phyloP scores from a whole-genome alignment of 129 eudicot species.

The Flaveria bidentis region DNA sequence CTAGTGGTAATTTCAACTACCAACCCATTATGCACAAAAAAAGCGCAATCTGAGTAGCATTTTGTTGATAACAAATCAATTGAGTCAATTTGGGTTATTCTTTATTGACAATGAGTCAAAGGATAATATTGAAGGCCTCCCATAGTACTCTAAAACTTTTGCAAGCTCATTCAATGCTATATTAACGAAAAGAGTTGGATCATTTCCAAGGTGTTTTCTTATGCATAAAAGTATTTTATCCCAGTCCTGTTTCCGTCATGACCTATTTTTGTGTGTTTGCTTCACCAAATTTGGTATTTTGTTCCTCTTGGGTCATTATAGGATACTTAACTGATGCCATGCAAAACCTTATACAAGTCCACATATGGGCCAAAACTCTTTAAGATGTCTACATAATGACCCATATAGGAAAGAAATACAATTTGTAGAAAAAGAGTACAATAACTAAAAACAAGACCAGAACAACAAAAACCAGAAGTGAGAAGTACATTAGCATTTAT shows the following conservation, averaged over 20 bases:
- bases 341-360: neutral
- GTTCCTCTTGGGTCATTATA: neutral
- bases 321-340: neutral
- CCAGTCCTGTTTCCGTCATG: neutral
- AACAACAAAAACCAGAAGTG: neutral
- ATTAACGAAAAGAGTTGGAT: neutral
- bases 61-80: neutral
- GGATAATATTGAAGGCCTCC: neutral
- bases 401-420: neutral
- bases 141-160: neutral
- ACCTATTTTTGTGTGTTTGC: neutral
- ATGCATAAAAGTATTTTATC: neutral
- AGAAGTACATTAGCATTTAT: neutral
- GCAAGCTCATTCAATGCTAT: neutral
- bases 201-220: neutral
- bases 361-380: neutral
- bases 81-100: neutral
- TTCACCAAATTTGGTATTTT: neutral
- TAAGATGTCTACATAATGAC: neutral
- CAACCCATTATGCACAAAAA: neutral
- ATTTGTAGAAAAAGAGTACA: neutral
- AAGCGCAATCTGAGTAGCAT: neutral
- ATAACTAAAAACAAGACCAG: neutral
- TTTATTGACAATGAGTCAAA: neutral
- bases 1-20: neutral